phyloP scores from a whole-genome alignment of 2,329 filamentous ascomycete genomes.

The Coccinonectria pachysandricola region DNA sequence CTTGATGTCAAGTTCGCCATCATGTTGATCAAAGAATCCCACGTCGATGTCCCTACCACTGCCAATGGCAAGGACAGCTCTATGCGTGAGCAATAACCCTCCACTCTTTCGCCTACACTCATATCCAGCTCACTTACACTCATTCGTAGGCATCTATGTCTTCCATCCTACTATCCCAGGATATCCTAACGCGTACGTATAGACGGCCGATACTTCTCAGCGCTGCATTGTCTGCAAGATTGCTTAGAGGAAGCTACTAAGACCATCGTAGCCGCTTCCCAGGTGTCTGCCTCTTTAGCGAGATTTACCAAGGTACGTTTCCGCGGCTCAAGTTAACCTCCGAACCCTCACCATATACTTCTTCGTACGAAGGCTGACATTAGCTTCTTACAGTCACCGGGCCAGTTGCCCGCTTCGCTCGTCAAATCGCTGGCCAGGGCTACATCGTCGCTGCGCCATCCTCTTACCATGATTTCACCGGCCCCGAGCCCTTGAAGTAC shows the following conservation, averaged over 20 bases:
- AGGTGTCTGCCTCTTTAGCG: constrained; percentile 78
- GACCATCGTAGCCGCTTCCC: constrained; percentile 68
- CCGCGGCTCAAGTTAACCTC: too few relatives aligned
- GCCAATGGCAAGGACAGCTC: constrained; percentile 43
- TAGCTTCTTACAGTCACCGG: constrained; percentile 68
- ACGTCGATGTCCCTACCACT: constrained; percentile 38
- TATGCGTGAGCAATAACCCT: constrained; percentile 36
- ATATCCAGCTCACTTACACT: constrained; percentile 8
- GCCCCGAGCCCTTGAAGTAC: constrained; percentile 73
- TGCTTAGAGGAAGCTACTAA: too few relatives aligned
- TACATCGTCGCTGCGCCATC: constrained; percentile 89
- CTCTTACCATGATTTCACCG: constrained; percentile 88
- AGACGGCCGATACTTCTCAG: too few relatives aligned
- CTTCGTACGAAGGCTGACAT: too few relatives aligned
- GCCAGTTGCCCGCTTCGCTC: constrained; percentile 77
- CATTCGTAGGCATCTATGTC: constrained; percentile 63
- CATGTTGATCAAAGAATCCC: constrained; percentile 46
- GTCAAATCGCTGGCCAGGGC: constrained; percentile 84
- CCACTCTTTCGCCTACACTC: constrained; percentile 6
- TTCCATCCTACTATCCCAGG: constrained; percentile 79
- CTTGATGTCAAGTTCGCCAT: too few relatives aligned
- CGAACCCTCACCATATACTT: too few relatives aligned
- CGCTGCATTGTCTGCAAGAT: too few relatives aligned
- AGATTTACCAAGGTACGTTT: constrained; percentile 87
- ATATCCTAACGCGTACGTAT: constrained; percentile 69